Conservation (phyloP, 495 filamentous ascomycete genomes). For the Podospora pseudoanserina region DNA sequence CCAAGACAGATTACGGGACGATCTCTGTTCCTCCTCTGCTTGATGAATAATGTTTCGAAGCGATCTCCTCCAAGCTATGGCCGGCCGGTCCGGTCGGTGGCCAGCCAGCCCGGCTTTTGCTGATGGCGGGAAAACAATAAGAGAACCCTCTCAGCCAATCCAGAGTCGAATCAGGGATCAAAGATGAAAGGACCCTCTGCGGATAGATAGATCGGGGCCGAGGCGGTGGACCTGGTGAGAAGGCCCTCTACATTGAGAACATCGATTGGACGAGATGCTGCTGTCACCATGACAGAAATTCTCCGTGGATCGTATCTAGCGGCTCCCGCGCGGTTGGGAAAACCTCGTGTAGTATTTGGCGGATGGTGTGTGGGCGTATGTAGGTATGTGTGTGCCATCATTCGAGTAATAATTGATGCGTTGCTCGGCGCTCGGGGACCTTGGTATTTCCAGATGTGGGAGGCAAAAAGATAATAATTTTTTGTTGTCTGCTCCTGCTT, state of each 20-base stretch:
- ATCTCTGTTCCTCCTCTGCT: neutral
- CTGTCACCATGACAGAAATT: neutral
- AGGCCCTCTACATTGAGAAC: neutral
- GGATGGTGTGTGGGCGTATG: neutral
- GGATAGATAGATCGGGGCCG: neutral
- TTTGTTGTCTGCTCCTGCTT: neutral
- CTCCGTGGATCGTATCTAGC: neutral
- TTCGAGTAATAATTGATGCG: slow-evolving; percentile 3
- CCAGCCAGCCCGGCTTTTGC: neutral
- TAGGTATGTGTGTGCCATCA: neutral
- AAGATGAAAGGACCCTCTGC: neutral
- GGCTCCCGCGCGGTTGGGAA: slow-evolving; percentile 1
- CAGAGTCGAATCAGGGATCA: neutral
- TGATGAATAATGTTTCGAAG: slow-evolving; percentile 1
- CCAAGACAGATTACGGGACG: neutral
- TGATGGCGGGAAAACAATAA: neutral
- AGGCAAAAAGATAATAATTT: neutral
- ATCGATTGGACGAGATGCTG: neutral
- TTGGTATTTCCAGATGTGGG: neutral
- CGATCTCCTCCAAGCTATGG: neutral
- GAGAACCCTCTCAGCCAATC: neutral
- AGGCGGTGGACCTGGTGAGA: neutral
- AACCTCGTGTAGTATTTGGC: neutral
- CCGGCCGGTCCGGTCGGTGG: neutral
- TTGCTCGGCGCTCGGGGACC: slow-evolving; percentile 4